Evolutionary conservation across 2,329 filamentous ascomycete species (phyloP).

Genomic region (Sclerotinia glacialis): DNA sequence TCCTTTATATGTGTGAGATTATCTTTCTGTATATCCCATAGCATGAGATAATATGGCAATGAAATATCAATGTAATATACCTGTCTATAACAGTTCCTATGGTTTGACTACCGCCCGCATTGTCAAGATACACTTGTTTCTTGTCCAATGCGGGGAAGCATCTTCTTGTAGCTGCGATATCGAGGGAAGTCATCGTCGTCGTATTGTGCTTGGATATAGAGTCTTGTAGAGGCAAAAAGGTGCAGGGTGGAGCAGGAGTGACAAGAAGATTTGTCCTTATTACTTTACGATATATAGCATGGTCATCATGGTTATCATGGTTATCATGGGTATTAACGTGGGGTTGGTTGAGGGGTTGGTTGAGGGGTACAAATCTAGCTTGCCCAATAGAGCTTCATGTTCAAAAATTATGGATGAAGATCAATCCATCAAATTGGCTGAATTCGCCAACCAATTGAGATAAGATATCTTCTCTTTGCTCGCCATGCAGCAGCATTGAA

Average conservation of each 20-base stretch:
- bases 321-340: conserved; percentile 4
- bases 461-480: background rate
- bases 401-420: conserved; percentile 16
- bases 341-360: background rate
- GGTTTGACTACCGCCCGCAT: conserved; percentile 72
- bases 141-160: conserved; percentile 67
- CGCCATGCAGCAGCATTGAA: background rate
- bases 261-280: conserved; percentile 4
- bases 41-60: background rate
- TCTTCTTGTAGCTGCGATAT: conserved; percentile 54
- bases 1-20: conserved; percentile 43
- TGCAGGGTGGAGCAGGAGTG: background rate
- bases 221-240: background rate
- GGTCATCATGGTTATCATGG: background rate
- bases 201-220: background rate
- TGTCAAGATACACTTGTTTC: conserved; percentile 72
- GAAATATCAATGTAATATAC: conserved; percentile 42
- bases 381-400: conserved; percentile 19
- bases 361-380: conserved; percentile 12
- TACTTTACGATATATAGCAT: conserved; percentile 11
- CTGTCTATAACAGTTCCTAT: conserved; percentile 64
- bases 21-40: background rate
- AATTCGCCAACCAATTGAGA: conserved; percentile 14
- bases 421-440: background rate
- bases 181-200: conserved; percentile 43